These are phyloP conservation scores for Paraglomus occultum DNA, from an alignment of 192 early-diverging fungal species.

Conservation along the genomic window DNA sequence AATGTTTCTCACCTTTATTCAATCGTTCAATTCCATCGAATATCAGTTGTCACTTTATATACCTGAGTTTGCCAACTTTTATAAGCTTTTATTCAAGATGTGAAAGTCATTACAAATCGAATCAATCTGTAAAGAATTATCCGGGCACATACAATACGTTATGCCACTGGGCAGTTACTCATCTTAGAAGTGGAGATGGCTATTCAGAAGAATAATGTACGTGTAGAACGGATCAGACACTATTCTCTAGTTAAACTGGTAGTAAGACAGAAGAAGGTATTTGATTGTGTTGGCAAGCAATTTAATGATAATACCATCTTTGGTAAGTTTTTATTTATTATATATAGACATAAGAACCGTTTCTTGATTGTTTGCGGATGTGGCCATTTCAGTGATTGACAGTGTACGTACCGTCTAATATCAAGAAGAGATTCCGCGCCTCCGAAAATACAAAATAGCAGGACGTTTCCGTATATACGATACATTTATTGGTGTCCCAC, in stretches of 20 bases:
- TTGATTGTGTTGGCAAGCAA: too few species aligned
- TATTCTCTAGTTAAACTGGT: constrained; percentile 26
- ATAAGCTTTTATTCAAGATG: too few species aligned
- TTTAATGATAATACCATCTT: too few species aligned
- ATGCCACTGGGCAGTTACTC: constrained; percentile 53
- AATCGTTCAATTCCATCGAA: too few species aligned
- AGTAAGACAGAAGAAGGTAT: constrained; percentile 4
- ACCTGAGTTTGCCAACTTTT: too few species aligned
- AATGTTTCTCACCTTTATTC: too few species aligned
- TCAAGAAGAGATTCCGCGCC: constrained; percentile 51
- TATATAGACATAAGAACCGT: constrained; percentile 36
- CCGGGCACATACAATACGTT: constrained; percentile 38
- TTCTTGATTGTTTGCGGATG: constrained; percentile 47
- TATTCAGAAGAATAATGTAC: constrained; percentile 40
- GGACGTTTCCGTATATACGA: constrained; percentile 41
- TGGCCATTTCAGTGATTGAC: constrained; percentile 51
- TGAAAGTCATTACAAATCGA: too few species aligned
- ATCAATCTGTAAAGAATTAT: too few species aligned
- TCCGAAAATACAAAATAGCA: constrained; percentile 22
- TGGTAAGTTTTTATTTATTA: too few species aligned
- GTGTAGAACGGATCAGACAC: constrained; percentile 20
- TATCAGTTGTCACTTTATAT: too few species aligned
- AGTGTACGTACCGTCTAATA: constrained; percentile 53
- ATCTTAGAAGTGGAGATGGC: constrained; percentile 40
- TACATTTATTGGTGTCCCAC: constrained; percentile 49